Base-by-base conservation (phyloP, 192 early-diverging fungal genomes). In the Backusella sp. region DNA sequence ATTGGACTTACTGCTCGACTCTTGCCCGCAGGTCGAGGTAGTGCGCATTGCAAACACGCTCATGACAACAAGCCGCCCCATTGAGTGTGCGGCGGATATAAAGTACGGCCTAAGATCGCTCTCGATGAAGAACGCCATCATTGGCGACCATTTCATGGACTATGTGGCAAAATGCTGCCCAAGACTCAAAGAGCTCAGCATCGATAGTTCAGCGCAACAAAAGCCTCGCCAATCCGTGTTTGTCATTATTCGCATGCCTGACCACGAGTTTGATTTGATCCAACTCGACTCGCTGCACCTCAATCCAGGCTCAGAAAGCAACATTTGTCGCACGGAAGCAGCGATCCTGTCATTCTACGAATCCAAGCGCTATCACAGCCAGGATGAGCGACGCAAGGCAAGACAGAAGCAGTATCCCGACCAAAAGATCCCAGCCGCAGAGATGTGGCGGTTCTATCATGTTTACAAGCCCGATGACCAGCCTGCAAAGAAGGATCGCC, bases 371-470 rank as follows among this genome's bases (percentile, higher is more conserved):
- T 71, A 71, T 32, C n/a, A 71, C 12, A 21, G 44, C 3, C 70
- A 71, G 12, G 42, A 42, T 32, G 30, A 71, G n/a, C 21, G 70
- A 32, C 41, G 42, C 4, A 44, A 71, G 28, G 28, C 66, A 1
- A 35, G 66, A n/a, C 66, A 68, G 14, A 68, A 68, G 4, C 66
- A 35, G 17, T 36, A 17, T 30, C 28, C 28, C 1, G 70, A 71
- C 19, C 23, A 36, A 30, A 62, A 62, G 23, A 62, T 62, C 9
- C 15, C 23, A 8, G 28, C 70, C 1, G n/a, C 66, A 9, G 70
- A 71, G 14, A 71, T 71, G 70, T 71, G 70, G 70, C 41, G 70
- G 15, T 71, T 71, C 39, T 71, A 71, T 49, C 70, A 71, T 34
- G 39, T 71, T 2, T 44, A 71, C 28, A 71, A 32, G 32, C 23